A percentile compares a stretch with the other conserved stretches of the same genome.
These are phyloP conservation scores for Spizellomyces sp. DNA, from an alignment of 192 early-diverging fungal genomes.

Conservation along the genomic window DNA sequence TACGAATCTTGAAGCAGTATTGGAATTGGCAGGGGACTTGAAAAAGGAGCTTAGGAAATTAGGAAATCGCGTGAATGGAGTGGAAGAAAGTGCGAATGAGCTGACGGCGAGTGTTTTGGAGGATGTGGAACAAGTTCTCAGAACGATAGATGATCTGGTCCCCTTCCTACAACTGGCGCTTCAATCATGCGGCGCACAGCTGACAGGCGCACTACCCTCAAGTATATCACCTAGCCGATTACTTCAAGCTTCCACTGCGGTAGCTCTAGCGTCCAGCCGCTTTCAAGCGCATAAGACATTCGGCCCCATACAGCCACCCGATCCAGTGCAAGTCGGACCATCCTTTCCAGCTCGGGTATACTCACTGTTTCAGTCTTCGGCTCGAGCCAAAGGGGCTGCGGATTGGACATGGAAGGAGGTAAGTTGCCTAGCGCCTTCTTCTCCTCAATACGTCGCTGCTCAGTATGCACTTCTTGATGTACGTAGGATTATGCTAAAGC, in stretches of 20 bases:
- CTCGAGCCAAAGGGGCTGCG: conserved; percentile 53
- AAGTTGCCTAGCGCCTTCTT: not conserved
- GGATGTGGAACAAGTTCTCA: conserved; percentile 34
- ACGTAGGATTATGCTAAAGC: conserved; percentile 58
- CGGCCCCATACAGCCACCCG: conserved; percentile 20
- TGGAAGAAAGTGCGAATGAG: not conserved
- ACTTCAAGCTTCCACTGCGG: conserved; percentile 56
- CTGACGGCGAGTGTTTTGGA: conserved; percentile 31
- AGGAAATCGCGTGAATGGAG: conserved; percentile 4
- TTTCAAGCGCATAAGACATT: conserved; percentile 26
- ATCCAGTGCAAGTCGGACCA: conserved; percentile 21
- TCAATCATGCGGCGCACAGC: conserved; percentile 49
- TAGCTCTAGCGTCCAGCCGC: conserved; percentile 25
- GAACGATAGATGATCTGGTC: conserved; percentile 52
- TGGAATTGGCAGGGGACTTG: conserved; percentile 12
- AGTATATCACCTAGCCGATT: conserved; percentile 58
- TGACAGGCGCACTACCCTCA: conserved; percentile 45
- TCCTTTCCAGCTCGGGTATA: conserved; percentile 59
- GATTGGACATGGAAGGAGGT: conserved; percentile 81
- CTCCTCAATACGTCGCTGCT: too few species aligned
- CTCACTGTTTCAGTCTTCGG: conserved; percentile 68
- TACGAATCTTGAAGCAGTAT: conserved; percentile 16
- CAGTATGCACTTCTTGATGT: too few species aligned
- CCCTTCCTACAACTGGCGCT: conserved; percentile 57
- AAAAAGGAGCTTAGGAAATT: not conserved